Evolutionary conservation across 257 asterid genomes (phyloP).

Genomic region (Coffea eugenioides): DNA sequence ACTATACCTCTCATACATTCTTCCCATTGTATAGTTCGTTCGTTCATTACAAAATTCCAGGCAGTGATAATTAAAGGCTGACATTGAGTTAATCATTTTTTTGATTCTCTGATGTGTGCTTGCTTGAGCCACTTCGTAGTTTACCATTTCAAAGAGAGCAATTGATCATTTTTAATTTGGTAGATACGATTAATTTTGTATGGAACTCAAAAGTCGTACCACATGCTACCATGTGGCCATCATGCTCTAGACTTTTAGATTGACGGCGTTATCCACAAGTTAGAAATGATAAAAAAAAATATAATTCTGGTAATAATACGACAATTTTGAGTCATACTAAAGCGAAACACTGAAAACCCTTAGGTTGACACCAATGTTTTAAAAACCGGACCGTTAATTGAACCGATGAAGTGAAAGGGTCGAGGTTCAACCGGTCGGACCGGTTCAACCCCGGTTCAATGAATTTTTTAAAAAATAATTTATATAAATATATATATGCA

Average conservation of each 20-base stretch:
- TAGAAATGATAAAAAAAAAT: neutral
- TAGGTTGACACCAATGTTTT: conserved; percentile 6
- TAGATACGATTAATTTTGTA: neutral
- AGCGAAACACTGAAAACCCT: conserved; percentile 11
- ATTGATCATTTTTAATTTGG: neutral
- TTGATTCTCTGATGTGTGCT: neutral
- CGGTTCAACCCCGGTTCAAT: too few species aligned
- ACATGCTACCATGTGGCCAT: conserved; percentile 29
- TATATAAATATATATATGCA: too few species aligned
- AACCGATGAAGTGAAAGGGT: too few species aligned
- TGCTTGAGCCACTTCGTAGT: neutral
- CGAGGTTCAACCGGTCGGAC: too few species aligned
- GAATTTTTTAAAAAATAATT: too few species aligned
- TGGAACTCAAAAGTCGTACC: neutral
- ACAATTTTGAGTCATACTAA: conserved; percentile 5
- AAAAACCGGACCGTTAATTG: too few species aligned
- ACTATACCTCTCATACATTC: neutral
- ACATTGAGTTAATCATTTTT: neutral
- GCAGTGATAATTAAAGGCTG: neutral
- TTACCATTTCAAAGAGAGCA: neutral
- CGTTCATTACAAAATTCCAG: too few species aligned
- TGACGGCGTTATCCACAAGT: conserved; percentile 10
- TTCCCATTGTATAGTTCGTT: neutral
- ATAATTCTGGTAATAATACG: neutral
- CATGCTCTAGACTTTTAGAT: neutral